These are phyloP conservation scores for Boletus coccyginus DNA, from an alignment of 768 basidiomycete genomes.

Conservation along the genomic window DNA sequence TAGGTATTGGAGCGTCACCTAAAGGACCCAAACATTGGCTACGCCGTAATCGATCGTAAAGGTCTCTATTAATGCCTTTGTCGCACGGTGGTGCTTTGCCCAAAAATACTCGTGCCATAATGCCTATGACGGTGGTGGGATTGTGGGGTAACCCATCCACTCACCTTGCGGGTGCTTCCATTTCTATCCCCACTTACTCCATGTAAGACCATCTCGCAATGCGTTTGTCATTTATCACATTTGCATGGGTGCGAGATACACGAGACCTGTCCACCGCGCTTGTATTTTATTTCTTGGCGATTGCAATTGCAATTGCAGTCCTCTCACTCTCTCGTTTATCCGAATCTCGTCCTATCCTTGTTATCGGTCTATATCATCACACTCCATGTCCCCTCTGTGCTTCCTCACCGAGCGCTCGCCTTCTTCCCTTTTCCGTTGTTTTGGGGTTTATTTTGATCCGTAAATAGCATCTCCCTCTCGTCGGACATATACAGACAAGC, in stretches of 20 bases:
- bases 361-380: neutral
- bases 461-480: neutral
- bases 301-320: neutral
- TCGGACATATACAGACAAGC: neutral
- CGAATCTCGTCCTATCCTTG: neutral
- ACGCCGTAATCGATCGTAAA: too few relatives aligned
- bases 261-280: too few relatives aligned
- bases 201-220: constrained; percentile 1
- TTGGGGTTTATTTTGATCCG: neutral
- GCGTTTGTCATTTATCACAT: neutral
- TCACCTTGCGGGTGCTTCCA: neutral
- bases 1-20: too few relatives aligned
- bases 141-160: constrained; percentile 16
- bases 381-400: neutral
- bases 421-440: neutral
- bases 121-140: constrained; percentile 10
- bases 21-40: too few relatives aligned
- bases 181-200: neutral
- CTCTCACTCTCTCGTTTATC: neutral
- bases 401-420: neutral
- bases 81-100: constrained; percentile 69
- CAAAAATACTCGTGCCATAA: constrained; percentile 32
- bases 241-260: too few relatives aligned
- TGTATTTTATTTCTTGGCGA: neutral
- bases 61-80: constrained; percentile 53